Conservation (phyloP, 176 grass and related monocot species). For the Dactylis glomerata region DNA sequence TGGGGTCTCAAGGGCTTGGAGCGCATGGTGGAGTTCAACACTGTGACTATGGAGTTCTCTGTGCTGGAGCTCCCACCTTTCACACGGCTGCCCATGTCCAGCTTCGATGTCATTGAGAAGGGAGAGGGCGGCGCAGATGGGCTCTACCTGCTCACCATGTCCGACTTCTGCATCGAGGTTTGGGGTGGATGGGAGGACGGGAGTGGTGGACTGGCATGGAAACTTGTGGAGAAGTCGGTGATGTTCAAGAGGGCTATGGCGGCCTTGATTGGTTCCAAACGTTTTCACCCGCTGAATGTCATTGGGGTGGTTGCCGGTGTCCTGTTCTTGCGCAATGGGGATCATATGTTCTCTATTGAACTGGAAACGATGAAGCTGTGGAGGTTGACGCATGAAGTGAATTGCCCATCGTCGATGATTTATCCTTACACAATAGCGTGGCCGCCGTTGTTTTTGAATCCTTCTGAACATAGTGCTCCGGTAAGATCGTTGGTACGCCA, state of each 20-base stretch:
- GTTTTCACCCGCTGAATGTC: neutral
- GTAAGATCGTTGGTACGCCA: constrained; percentile 1
- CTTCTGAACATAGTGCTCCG: constrained; percentile 3
- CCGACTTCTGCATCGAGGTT: neutral
- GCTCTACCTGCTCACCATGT: neutral
- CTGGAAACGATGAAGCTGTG: constrained; percentile 31
- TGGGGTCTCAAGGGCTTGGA: constrained; percentile 31
- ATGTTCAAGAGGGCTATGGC: constrained; percentile 7
- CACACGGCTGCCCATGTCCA: neutral
- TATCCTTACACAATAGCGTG: constrained; percentile 14
- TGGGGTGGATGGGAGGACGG: neutral
- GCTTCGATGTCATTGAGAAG: neutral
- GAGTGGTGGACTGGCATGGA: neutral
- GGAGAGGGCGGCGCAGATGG: neutral
- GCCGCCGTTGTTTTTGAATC: constrained; percentile 32
- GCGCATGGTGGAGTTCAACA: constrained; percentile 27
- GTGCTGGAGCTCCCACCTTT: neutral
- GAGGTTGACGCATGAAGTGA: neutral
- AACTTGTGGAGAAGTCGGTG: neutral
- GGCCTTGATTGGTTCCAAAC: neutral
- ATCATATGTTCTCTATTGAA: constrained; percentile 28
- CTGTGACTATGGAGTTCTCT: constrained; percentile 9
- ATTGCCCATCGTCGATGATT: neutral
- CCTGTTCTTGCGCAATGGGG: constrained; percentile 23
- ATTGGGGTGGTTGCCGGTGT: constrained; percentile 12